Conservation (phyloP, 2,329 filamentous ascomycete genomes). For the Simplicillium sp. region DNA sequence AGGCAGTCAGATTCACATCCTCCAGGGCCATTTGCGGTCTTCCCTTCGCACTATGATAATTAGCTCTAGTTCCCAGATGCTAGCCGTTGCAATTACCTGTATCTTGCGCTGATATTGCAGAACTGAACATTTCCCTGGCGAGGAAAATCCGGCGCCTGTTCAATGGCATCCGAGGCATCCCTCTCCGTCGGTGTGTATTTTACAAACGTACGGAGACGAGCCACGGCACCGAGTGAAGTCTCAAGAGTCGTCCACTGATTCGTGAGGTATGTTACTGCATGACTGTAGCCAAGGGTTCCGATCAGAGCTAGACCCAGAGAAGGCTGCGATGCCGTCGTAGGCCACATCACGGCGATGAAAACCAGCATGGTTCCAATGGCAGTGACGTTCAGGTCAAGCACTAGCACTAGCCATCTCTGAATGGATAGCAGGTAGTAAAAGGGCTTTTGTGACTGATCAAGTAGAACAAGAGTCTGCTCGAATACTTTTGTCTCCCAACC, state of each 20-base stretch:
- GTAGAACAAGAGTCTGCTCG: constrained; percentile 23
- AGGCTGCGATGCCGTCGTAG: neutral
- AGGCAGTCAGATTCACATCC: neutral
- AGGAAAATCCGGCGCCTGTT: neutral
- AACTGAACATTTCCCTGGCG: neutral
- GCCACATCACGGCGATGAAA: neutral
- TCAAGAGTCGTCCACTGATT: neutral
- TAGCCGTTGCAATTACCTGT: neutral
- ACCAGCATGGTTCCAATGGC: neutral
- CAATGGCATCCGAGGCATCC: neutral
- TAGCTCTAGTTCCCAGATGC: neutral
- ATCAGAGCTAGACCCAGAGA: neutral
- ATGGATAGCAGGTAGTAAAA: constrained; percentile 43
- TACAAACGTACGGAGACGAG: neutral
- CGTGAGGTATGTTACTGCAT: too few species aligned
- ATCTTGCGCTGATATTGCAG: neutral
- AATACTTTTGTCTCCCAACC: constrained; percentile 25
- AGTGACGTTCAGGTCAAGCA: neutral
- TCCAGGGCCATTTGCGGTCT: neutral
- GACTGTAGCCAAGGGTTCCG: neutral
- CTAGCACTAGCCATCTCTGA: constrained; percentile 37
- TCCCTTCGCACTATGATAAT: neutral
- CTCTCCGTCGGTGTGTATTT: neutral
- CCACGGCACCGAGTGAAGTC: neutral
- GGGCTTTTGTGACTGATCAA: constrained; percentile 38